Base-by-base conservation (phyloP, 2,329 filamentous ascomycete genomes). In the Aciculosporium take region DNA sequence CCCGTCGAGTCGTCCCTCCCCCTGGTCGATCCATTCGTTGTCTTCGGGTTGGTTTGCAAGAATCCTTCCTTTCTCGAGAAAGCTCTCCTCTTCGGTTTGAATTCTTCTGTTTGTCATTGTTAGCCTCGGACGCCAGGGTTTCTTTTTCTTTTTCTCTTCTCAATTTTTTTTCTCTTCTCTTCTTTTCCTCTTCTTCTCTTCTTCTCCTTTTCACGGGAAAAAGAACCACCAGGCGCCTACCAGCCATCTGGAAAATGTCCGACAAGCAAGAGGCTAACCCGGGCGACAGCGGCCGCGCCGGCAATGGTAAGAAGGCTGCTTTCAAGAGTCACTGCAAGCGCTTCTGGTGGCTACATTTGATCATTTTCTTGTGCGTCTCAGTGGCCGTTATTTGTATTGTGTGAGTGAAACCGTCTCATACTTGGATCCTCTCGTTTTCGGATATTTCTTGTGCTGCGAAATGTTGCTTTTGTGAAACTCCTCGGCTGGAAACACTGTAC, bases 331-430 rank as follows among this genome's bases (percentile, higher is more conserved):
- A 76, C 53, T 69, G 68, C 55, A 66, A 59, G 52, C 66, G 62
- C 49, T 78, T 71, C 50, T 81, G 76, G 77, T 81, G 76, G 76
- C 51, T 67, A 47, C 67, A 77, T 50, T 55, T 79, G 44, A 60
- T 80, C 44, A 54, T 65, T 13, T 55, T 75, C 39, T 53, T 69
- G 43, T 48, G 66, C 45, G 57, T 76, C 34, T 55, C 70, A 33
- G 63, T 76, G 27, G 57, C 81, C 12, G 61, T 76, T 29, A 67
- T 81, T 15, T 64, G 72, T 30, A 61, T 77, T 30, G 57, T 80
- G 76, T 80, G 64, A 70, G 74, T 45, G 20, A n/a, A n/a, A n/a
- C n/a, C n/a, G n/a, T n/a, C n/a, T n/a, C n/a, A n/a, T n/a, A n/a
- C n/a, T n/a, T n/a, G 17, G 20, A 5, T 31, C 15, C 6, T 20